A percentile compares a stretch with the other conserved stretches of the same genome.
These are phyloP conservation scores for Aspergillus floridensis DNA, from an alignment of 2,329 filamentous ascomycete genomes.

Conservation along the genomic window DNA sequence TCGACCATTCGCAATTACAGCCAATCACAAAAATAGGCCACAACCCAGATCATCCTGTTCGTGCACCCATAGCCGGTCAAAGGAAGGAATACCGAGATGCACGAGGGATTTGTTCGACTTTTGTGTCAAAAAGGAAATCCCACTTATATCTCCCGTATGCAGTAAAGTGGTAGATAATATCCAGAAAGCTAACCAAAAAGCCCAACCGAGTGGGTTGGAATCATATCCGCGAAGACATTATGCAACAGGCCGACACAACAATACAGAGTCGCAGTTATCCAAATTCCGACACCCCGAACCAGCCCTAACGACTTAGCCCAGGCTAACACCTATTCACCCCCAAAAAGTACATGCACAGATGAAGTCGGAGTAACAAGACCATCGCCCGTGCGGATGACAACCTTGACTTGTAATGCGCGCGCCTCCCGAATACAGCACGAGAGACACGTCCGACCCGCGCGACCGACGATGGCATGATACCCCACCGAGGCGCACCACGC, in stretches of 20 bases:
- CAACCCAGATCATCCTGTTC: too few species aligned
- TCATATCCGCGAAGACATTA: not conserved
- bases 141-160: too few species aligned
- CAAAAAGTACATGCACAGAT: conserved; percentile 3
- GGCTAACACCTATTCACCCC: not conserved
- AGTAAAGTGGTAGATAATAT: too few species aligned
- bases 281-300: too few species aligned
- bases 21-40: too few species aligned
- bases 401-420: conserved; percentile 37
- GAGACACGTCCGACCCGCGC: conserved; percentile 39
- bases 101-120: too few species aligned
- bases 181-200: not conserved
- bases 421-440: conserved; percentile 46
- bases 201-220: not conserved
- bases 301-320: too few species aligned
- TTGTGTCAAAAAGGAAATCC: too few species aligned
- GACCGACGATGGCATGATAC: conserved; percentile 41
- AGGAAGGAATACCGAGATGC: too few species aligned
- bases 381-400: conserved; percentile 41
- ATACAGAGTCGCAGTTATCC: not conserved
- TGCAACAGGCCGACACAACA: not conserved
- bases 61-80: too few species aligned
- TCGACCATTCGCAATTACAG: too few species aligned
- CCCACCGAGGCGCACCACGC: conserved; percentile 47
- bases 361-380: conserved; percentile 1